phyloP scores from a whole-genome alignment of 2,329 filamentous ascomycete species.

The Talaromyces sp. region DNA sequence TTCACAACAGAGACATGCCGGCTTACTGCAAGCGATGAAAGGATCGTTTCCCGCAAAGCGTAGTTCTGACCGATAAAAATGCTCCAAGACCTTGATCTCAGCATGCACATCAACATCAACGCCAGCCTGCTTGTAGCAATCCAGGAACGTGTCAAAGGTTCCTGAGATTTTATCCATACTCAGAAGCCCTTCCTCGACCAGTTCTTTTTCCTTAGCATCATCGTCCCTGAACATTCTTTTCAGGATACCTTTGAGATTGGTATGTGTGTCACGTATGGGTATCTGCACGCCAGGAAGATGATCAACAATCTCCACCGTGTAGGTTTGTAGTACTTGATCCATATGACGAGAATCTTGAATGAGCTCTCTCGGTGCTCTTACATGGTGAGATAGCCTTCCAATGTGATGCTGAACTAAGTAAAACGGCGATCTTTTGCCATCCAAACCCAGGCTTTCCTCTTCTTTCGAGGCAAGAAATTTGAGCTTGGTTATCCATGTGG shows the following conservation, averaged over 20 bases:
- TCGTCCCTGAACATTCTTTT: conserved; percentile 28
- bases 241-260: conserved; percentile 27
- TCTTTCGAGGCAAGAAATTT: not conserved
- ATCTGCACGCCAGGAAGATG: conserved; percentile 20
- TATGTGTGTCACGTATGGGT: conserved; percentile 24
- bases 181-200: conserved; percentile 24
- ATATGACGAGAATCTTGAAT: conserved; percentile 30
- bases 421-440: conserved; percentile 26
- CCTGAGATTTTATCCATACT: conserved; percentile 30
- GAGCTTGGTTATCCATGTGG: conserved; percentile 16
- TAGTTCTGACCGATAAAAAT: conserved; percentile 40
- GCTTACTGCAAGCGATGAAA: conserved; percentile 55
- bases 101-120: conserved; percentile 40
- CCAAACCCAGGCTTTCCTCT: conserved; percentile 1
- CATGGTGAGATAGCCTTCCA: conserved; percentile 48
- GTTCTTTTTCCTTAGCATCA: conserved; percentile 13
- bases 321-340: conserved; percentile 32
- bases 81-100: conserved; percentile 51
- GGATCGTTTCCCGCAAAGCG: conserved; percentile 42
- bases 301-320: conserved; percentile 33
- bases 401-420: conserved; percentile 42
- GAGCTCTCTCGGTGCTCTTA: conserved; percentile 42
- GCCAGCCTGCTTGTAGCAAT: conserved; percentile 30
- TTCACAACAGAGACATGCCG: conserved; percentile 52
- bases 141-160: conserved; percentile 26